These are phyloP conservation scores for Xylaria sp. DNA, from an alignment of 2,329 filamentous ascomycete genomes.

Conservation along the genomic window DNA sequence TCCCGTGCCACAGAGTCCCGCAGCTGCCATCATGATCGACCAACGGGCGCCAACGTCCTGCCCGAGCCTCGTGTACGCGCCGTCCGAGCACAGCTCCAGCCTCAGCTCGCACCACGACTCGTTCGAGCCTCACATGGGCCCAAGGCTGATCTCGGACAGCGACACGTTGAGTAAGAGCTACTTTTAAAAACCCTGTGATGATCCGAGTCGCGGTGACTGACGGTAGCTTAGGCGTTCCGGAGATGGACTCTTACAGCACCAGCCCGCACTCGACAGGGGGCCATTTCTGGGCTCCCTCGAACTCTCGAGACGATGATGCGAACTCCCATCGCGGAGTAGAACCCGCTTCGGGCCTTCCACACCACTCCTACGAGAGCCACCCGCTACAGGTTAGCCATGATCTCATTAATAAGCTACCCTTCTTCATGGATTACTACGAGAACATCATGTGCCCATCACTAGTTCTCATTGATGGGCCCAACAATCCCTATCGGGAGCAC, in stretches of 20 bases:
- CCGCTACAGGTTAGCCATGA: slow-evolving; percentile 66
- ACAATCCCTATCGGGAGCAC: slow-evolving; percentile 86
- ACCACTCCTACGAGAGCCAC: slow-evolving; percentile 57
- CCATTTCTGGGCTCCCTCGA: slow-evolving; percentile 59
- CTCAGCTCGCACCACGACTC: slow-evolving; percentile 68
- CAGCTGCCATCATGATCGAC: slow-evolving; percentile 65
- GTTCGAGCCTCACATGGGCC: slow-evolving; percentile 65
- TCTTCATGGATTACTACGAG: slow-evolving; percentile 92
- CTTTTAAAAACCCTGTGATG: slow-evolving; percentile 41
- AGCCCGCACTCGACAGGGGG: slow-evolving; percentile 59
- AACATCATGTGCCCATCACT: slow-evolving; percentile 92
- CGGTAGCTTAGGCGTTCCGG: slow-evolving; percentile 58
- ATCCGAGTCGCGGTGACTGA: slow-evolving; percentile 44
- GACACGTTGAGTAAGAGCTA: slow-evolving; percentile 65
- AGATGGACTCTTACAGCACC: slow-evolving; percentile 63
- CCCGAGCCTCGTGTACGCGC: slow-evolving; percentile 69
- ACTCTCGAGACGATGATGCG: slow-evolving; percentile 57
- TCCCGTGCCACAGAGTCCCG: slow-evolving; percentile 65
- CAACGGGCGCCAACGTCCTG: slow-evolving; percentile 68
- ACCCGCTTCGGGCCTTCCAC: slow-evolving; percentile 60
- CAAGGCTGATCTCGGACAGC: slow-evolving; percentile 64
- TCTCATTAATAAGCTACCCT: slow-evolving; percentile 81
- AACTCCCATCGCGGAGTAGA: slow-evolving; percentile 54
- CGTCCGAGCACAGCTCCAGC: slow-evolving; percentile 69
- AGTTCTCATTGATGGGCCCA: slow-evolving; percentile 86